Evolutionary conservation across 148 eudicot genomes (phyloP), one percentile per base, ranked within the genome.

Genomic region (Amaranthus cruentus): DNA sequence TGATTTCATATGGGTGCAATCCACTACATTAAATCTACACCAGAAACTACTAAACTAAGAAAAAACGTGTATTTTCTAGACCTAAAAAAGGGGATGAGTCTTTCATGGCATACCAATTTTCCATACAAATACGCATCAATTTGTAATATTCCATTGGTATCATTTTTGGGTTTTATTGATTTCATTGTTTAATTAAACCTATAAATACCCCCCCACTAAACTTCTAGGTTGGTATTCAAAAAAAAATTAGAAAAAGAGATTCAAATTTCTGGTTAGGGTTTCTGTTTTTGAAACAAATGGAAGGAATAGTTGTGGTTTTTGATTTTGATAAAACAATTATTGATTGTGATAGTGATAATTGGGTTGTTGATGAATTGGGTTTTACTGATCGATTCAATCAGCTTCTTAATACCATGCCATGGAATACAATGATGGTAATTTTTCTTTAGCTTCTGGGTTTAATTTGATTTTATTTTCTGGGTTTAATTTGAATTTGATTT

Each of bases 311-410:
- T 18, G 87, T 86, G 44, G 78, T 91, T 71, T 91, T 91, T 74
- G 97, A 91, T 84, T 91, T 91, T 54, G 93, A 90, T 72, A 92
- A 89, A 85, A 90, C 96, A 14, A 86, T 88, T 5, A 87, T 88
- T 75, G 90, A 88, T 9, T 15, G 80, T 18, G 93, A 92, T 28
- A 88, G 91, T 63, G 97, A 93, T 80, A 83, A 90, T 57, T 87
- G 98, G 93, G 90, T 91, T 14, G 84, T 88, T 11, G 96, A 93
- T 67, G 89, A 84, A 42, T 77, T 90, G 79, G 91, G 96, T 12
- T 87, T 80, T 67, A 90, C 90, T 3, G 89, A 88, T n/a, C 77
- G 77, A 71, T 93, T 93, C 80, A 81, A 87, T 73, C 81, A 85
- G n/a, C 92, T 93, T 50, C 87, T 87, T 68, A 81, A 87, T 28